These are phyloP conservation scores for Thraustochytrium sp. DNA, from an alignment of 352 stramenopile genomes.

Conservation along the genomic window DNA sequence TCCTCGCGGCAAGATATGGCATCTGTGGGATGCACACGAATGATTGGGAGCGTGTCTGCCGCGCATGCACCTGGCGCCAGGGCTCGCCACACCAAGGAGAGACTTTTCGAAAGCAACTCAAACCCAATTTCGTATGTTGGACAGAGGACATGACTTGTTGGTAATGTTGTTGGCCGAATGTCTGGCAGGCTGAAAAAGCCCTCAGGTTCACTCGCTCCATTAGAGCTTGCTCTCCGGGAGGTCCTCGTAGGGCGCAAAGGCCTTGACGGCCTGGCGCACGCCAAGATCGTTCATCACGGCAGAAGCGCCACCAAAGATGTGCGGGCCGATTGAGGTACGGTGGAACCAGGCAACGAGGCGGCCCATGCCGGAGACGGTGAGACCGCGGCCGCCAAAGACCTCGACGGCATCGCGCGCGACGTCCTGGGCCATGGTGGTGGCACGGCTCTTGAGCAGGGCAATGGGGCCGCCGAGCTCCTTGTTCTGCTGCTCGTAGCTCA, in stretches of 20 bases:
- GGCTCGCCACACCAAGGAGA: too few species aligned
- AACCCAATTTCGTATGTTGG: too few species aligned
- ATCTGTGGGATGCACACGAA: too few species aligned
- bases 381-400: conserved; percentile 39
- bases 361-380: conserved; percentile 36
- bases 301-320: neutral
- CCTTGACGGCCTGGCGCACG: conserved; percentile 18
- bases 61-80: too few species aligned
- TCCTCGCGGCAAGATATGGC: too few species aligned
- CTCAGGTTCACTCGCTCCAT: neutral
- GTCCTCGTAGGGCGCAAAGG: neutral
- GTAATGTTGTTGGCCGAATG: too few species aligned
- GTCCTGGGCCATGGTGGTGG: neutral
- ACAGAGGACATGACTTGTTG: too few species aligned
- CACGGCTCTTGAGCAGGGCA: conserved; percentile 37
- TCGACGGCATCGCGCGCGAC: conserved; percentile 30
- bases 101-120: too few species aligned
- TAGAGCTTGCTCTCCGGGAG: neutral
- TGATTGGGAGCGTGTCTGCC: too few species aligned
- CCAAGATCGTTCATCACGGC: conserved; percentile 36
- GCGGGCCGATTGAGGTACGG: neutral
- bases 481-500: conserved; percentile 39
- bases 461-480: conserved; percentile 16
- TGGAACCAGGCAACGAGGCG: conserved; percentile 28
- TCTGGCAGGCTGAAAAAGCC: too few species aligned